Evolutionary conservation across 2,329 filamentous ascomycete species (phyloP), one percentile per base, ranked within the genome.

Genomic region (Cladosporium sp.): DNA sequence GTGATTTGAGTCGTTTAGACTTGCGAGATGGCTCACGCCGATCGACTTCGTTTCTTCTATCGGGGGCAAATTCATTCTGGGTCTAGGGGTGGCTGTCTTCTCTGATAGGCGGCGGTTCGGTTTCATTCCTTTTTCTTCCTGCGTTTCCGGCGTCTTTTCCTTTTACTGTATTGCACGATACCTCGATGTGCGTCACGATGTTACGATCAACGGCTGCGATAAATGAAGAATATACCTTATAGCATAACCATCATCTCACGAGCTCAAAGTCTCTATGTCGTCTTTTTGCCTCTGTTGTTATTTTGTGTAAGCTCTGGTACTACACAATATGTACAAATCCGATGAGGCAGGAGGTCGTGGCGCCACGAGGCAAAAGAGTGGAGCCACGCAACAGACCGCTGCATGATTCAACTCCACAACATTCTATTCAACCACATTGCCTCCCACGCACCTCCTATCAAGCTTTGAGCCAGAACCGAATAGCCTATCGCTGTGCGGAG

Each of bases 221-320:
- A 58, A 38, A 58, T 41, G 55, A 58, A 57, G 55, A 41, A 41
- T 34, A 58, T 28, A 38, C 21, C 18, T n/a, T 44, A 44, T 18
- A 41, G 15, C 1, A 41, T 41, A 8, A 30, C 38, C 6, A 18
- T 18, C 4, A 6, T 41, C 15, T 38, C 12, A 12, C 36, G 4
- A 14, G 12, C 10, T 15, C 10, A 38, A 38, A 38, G 24, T 8
- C 24, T 24, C 24, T 24, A 24, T 24, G 24, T 24, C 24, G 1
- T 24, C 24, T 24, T 24, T 24, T 24, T 24, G 24, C 24, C 24
- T 24, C 24, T 24, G 24, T 24, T 24, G 24, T 24, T 24, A 2
- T 24, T 24, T 24, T 24, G 24, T 24, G 24, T 24, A 24, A 24
- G 24, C 24, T 24, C 24, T 24, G 24, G 24, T 24, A 24, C 24